These are phyloP conservation scores for Aspergillus homomorphus DNA, from an alignment of 495 filamentous ascomycete species.

Conservation along the genomic window DNA sequence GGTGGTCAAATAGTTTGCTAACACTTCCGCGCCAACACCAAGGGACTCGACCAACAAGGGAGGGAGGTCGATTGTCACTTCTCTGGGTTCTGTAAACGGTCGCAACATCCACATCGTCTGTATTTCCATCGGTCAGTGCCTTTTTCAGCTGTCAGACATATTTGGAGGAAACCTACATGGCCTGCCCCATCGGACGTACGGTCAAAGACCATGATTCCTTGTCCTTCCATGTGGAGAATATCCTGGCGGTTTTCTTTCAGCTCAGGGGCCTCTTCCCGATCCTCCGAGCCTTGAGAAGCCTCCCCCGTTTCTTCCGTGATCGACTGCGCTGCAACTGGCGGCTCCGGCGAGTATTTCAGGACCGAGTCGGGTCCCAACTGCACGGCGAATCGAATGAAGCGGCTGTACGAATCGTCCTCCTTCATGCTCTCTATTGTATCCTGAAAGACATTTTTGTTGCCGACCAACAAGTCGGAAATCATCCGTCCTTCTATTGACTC, in stretches of 20 bases:
- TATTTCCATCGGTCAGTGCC: neutral
- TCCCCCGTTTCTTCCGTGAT: constrained; percentile 18
- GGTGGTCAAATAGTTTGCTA: constrained; percentile 87
- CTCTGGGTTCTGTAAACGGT: constrained; percentile 80
- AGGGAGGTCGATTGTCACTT: constrained; percentile 94
- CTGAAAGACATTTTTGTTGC: constrained; percentile 71
- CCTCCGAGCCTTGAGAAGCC: constrained; percentile 10
- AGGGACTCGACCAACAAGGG: constrained; percentile 87
- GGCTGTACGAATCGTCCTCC: constrained; percentile 88
- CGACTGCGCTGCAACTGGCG: constrained; percentile 21
- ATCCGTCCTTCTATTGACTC: constrained; percentile 70
- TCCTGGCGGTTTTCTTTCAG: constrained; percentile 46
- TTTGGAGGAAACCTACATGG: constrained; percentile 55
- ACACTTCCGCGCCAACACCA: constrained; percentile 89
- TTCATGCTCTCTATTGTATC: constrained; percentile 84
- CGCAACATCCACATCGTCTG: constrained; percentile 99
- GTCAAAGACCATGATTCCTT: constrained; percentile 97
- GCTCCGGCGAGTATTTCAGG: constrained; percentile 55
- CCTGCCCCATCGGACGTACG: constrained; percentile 76
- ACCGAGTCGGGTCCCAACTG: constrained; percentile 68
- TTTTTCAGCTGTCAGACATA: neutral
- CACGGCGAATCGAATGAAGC: constrained; percentile 83
- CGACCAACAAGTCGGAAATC: constrained; percentile 78
- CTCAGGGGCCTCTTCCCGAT: constrained; percentile 35
- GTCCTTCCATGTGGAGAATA: constrained; percentile 80